Evolutionary conservation across 192 early-diverging fungal genomes (phyloP), one percentile per base, ranked within the genome.

Genomic region (Gonapodya sp.): DNA sequence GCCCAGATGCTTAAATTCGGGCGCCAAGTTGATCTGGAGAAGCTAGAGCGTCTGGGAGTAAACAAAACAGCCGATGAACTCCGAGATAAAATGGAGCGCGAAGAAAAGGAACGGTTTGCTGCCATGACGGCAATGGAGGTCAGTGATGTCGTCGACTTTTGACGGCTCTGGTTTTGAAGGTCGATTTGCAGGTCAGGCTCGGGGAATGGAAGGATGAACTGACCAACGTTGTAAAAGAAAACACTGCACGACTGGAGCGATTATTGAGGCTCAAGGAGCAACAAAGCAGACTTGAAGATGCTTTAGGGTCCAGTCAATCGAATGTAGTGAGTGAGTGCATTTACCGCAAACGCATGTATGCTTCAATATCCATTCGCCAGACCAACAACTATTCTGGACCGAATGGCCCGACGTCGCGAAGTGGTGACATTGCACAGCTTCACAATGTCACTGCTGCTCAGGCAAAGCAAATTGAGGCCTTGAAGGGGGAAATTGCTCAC

Each of bases 1-100:
- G 91, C 91, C 8, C 91, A 92, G 82, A 91, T 91, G 89, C 87
- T 92, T 36, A 92, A 92, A 81, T 92, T 92, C 83, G 91, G 91
- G 1, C 85, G 88, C 79, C 88, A 86, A 18, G 87, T 92, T 34
- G 91, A 92, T 81, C 82, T 92, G 18, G 91, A 92, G 80, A 90
- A 89, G 81, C 84, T 92, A 31, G 91, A 92, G 77, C 75, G 87
- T 34, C 86, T 92, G 82, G 89, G 90, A 0, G 87, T 90, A 30
- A 92, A 92, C 85, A 87, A 86, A 80, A 85, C 79, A 33, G 91
- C 91, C 0, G 91, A 92, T 73, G 91, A 92, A 79, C 80, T 92
- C 0, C 81, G 86, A 0, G 90, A 92, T 79, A 91, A 92, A 83
- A 82, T 90, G 0, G 81, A 85, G 46, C 88, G 85, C 46, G 89